A percentile compares a stretch with the other conserved stretches of the same genome.
Conservation (phyloP, 176 grass and related monocot species). For the Triticum urartu region DNA sequence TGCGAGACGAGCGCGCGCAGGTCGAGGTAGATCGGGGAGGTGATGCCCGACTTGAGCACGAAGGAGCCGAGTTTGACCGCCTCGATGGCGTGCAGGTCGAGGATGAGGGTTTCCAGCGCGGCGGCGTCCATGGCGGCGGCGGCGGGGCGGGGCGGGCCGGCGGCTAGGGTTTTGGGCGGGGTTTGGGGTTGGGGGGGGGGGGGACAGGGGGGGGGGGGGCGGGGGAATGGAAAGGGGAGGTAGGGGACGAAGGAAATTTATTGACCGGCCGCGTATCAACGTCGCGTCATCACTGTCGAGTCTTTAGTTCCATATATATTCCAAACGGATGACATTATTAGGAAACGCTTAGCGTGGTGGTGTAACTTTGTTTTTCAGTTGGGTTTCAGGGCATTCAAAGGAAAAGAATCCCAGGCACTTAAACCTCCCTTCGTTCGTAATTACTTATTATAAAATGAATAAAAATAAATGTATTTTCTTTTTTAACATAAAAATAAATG, state of each 20-base stretch:
- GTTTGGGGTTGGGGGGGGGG: neutral
- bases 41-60: conserved; percentile 93
- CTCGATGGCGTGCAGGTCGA: conserved; percentile 87
- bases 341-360: neutral
- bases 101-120: conserved; percentile 57
- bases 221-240: neutral
- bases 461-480: no score
- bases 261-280: neutral
- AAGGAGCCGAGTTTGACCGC: conserved; percentile 82
- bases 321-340: neutral
- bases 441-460: no score
- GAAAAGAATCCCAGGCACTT: no score
- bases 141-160: neutral
- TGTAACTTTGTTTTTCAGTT: no score
- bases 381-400: no score
- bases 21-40: conserved; percentile 97
- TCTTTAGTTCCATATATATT: neutral
- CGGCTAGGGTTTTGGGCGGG: conserved; percentile 37
- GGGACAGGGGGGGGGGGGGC: neutral
- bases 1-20: conserved; percentile 88
- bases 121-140: conserved; percentile 45
- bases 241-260: neutral
- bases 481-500: no score
- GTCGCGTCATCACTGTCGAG: neutral
- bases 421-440: no score